Evolutionary conservation across 306 rosid genomes (phyloP), one percentile per base, ranked within the genome.

Genomic region (Trifolium pratense): DNA sequence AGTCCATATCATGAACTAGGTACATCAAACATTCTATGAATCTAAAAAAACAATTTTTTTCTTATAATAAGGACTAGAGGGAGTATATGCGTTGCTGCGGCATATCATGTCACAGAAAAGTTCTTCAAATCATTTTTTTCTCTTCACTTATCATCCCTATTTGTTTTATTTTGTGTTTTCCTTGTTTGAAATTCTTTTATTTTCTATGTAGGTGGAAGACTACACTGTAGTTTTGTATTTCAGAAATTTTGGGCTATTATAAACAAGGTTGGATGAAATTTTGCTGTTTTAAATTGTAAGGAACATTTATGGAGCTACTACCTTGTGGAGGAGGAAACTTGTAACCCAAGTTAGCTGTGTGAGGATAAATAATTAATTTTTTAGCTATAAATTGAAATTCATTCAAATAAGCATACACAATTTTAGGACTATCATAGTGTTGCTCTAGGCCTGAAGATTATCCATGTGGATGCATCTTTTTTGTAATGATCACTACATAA

Each of bases 281-380:
- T 14, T 8, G 65, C 75, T 57, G 46, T 46, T 76, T 58, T 59
- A 31, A 69, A 48, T 43, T 52, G 68, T 73, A 63, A 10, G 17
- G n/a, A 62, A 67, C 79, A 63, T 70, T 61, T 25, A 17, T 58
- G 65, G 72, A 72, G 66, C 70, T 56, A 49, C 20, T 34, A 49
- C 72, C 23, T 56, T 23, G 16, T 14, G 55, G 53, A 40, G 43
- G 52, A 48, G 15, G 37, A 60, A 82, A 16, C 48, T 39, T 78
- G 71, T 75, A 52, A 37, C 68, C 34, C 45, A 51, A 43, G 77
- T 62, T 65, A 65, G 57, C 55, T 63, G 23, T 32, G 52, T 6
- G 75, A 32, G 68, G 80, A 76, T 56, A 56, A 12, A 11, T 55
- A 10, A 6, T 16, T 18, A 43, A 7, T 32, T 9, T 23, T 39